Percentiles rank a stretch among this genome's conserved stretches.
Evolutionary conservation across 441 rosid genomes (phyloP).

Genomic region (Bruguiera hainesii): DNA sequence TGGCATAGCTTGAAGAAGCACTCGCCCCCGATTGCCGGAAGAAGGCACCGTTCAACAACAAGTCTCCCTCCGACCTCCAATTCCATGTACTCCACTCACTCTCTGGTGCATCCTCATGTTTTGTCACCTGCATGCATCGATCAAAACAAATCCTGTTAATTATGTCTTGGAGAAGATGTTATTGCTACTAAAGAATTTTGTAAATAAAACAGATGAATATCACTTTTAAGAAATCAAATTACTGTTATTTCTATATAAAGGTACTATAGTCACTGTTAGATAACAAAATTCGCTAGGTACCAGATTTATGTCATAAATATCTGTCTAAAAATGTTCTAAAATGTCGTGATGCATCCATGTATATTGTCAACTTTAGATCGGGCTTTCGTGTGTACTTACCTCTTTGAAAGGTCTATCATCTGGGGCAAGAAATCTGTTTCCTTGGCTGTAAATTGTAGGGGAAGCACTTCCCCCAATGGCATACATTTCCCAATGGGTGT

Average conservation of each 20-base stretch:
- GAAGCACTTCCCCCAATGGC: conserved; percentile 93
- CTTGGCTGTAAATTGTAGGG: conserved; percentile 94
- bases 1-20: conserved; percentile 53
- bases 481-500: conserved; percentile 98
- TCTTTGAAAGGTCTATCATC: conserved; percentile 60
- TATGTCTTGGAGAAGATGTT: too few species aligned
- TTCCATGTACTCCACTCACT: conserved; percentile 60
- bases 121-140: conserved; percentile 43
- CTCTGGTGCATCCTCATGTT: conserved; percentile 47
- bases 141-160: not conserved
- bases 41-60: conserved; percentile 59
- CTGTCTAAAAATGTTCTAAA: too few species aligned
- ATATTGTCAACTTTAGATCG: too few species aligned
- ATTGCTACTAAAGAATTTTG: too few species aligned
- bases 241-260: too few species aligned
- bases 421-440: conserved; percentile 83
- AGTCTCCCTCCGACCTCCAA: conserved; percentile 71
- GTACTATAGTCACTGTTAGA: too few species aligned
- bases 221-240: too few species aligned
- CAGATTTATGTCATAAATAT: too few species aligned
- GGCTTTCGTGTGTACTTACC: conserved; percentile 25
- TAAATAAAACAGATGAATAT: too few species aligned
- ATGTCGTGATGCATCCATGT: too few species aligned
- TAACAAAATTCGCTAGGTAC: too few species aligned
- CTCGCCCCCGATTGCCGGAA: conserved; percentile 57